Conservation (phyloP, 306 rosid species). For the Fragaria iinumae region DNA sequence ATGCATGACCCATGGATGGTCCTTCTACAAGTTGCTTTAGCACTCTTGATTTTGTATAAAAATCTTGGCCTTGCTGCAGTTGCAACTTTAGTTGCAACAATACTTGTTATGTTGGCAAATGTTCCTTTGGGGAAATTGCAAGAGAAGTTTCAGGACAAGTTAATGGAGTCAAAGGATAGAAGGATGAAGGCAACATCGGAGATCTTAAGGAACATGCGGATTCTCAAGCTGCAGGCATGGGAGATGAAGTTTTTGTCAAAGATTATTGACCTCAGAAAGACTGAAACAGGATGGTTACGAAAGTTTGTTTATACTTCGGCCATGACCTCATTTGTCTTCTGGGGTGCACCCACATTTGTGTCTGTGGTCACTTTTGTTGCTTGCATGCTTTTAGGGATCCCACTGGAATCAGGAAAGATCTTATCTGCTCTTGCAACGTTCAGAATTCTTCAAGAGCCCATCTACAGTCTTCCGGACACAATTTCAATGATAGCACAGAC, state of each 20-base stretch:
- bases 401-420: slow-evolving; percentile 85
- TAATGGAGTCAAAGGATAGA: slow-evolving; percentile 77
- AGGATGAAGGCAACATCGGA: slow-evolving; percentile 86
- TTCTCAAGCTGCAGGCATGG: slow-evolving; percentile 89
- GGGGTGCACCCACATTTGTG: slow-evolving; percentile 69
- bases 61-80: slow-evolving; percentile 78
- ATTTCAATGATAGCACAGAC: slow-evolving; percentile 70
- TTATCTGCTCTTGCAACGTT: slow-evolving; percentile 86
- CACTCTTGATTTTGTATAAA: slow-evolving; percentile 61
- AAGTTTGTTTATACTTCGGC: slow-evolving; percentile 46
- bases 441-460: slow-evolving; percentile 78
- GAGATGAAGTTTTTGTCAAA: slow-evolving; percentile 84
- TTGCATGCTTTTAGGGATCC: slow-evolving; percentile 71
- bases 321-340: slow-evolving; percentile 50
- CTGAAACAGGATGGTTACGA: slow-evolving; percentile 64
- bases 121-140: slow-evolving; percentile 62
- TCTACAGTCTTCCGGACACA: slow-evolving; percentile 62
- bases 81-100: slow-evolving; percentile 62
- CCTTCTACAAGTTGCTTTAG: slow-evolving; percentile 61
- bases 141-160: slow-evolving; percentile 65
- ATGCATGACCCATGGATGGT: slow-evolving; percentile 69
- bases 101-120: slow-evolving; percentile 64
- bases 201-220: slow-evolving; percentile 76
- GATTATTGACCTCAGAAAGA: slow-evolving; percentile 49
- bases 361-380: slow-evolving; percentile 75